Conservation (phyloP, 139 green algal species). For the Chlorella sp. region DNA sequence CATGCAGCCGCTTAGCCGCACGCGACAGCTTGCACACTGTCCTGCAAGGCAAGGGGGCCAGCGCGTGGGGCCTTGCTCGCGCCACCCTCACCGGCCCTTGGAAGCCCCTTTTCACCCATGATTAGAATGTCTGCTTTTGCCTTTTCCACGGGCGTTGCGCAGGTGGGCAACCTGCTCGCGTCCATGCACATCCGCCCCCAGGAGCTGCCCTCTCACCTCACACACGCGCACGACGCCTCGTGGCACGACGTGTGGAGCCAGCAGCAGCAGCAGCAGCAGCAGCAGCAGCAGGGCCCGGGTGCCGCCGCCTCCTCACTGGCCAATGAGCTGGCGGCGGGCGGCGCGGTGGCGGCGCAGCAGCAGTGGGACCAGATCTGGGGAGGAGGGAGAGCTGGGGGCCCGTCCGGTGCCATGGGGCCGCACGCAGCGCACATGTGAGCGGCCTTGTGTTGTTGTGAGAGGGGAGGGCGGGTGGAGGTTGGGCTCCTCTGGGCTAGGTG, state of each 20-base stretch:
- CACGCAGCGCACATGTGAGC: too few species aligned
- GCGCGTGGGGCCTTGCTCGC: background rate
- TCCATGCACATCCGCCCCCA: slow-evolving; percentile 63
- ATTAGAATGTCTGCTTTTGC: too few species aligned
- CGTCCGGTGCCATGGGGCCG: too few species aligned
- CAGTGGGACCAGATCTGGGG: background rate
- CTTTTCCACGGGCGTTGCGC: too few species aligned
- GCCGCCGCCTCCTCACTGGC: background rate
- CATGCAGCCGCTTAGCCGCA: background rate
- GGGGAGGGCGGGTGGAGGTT: too few species aligned
- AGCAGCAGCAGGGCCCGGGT: slow-evolving; percentile 4
- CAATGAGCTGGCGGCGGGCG: slow-evolving; percentile 11
- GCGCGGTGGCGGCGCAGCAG: background rate
- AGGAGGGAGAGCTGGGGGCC: too few species aligned
- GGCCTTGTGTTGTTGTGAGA: too few species aligned
- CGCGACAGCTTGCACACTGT: background rate
- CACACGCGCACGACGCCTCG: slow-evolving; percentile 17
- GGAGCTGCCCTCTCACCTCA: slow-evolving; percentile 40
- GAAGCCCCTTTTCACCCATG: too few species aligned
- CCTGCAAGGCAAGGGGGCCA: background rate
- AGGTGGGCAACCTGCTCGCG: slow-evolving; percentile 63
- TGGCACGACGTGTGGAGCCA: slow-evolving; percentile 28
- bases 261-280: slow-evolving; percentile 29
- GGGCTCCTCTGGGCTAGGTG: too few species aligned
- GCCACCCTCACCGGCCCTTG: background rate